Percentiles rank a stretch among this genome's conserved stretches.
These are phyloP conservation scores for Botrytis sinoallii DNA, from an alignment of 2,329 filamentous ascomycete species.

Conservation along the genomic window DNA sequence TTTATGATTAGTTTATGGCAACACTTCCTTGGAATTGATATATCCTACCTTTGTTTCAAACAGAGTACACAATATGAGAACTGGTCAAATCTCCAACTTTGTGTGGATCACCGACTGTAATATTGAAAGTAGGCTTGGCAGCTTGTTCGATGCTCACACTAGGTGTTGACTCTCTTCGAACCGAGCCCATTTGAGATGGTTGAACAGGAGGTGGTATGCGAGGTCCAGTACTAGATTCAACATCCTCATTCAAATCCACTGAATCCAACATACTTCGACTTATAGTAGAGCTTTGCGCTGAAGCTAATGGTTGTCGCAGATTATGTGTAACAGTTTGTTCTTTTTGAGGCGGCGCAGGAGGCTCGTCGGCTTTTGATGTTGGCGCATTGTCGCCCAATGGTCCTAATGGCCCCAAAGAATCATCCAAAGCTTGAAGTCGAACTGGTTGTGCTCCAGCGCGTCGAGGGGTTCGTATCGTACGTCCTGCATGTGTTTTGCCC, in stretches of 20 bases:
- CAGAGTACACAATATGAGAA: constrained; percentile 96
- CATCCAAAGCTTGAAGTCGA: constrained; percentile 71
- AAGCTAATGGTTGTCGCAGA: constrained; percentile 42
- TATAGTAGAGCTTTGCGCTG: constrained; percentile 47
- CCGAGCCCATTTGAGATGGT: constrained; percentile 51
- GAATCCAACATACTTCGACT: constrained; percentile 56
- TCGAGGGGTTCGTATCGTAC: constrained; percentile 42
- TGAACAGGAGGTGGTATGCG: constrained; percentile 66
- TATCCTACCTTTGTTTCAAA: constrained; percentile 75
- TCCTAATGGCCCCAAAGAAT: constrained; percentile 73
- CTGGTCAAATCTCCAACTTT: constrained; percentile 97
- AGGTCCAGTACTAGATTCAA: constrained; percentile 48
- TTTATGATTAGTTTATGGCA: constrained; percentile 22
- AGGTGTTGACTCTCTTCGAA: constrained; percentile 58
- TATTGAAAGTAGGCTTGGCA: constrained; percentile 85
- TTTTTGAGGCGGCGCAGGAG: constrained; percentile 67
- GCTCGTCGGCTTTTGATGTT: constrained; percentile 47
- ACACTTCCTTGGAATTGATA: not conserved
- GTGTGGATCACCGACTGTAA: constrained; percentile 91
- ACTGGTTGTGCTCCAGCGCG: constrained; percentile 72
- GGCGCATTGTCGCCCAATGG: constrained; percentile 53
- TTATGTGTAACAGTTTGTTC: constrained; percentile 61
- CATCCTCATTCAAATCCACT: constrained; percentile 69
- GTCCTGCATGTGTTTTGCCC: constrained; percentile 31
- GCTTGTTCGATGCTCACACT: constrained; percentile 92